Conservation (phyloP, 2,329 filamentous ascomycete genomes). For the Aspergillus persii region DNA sequence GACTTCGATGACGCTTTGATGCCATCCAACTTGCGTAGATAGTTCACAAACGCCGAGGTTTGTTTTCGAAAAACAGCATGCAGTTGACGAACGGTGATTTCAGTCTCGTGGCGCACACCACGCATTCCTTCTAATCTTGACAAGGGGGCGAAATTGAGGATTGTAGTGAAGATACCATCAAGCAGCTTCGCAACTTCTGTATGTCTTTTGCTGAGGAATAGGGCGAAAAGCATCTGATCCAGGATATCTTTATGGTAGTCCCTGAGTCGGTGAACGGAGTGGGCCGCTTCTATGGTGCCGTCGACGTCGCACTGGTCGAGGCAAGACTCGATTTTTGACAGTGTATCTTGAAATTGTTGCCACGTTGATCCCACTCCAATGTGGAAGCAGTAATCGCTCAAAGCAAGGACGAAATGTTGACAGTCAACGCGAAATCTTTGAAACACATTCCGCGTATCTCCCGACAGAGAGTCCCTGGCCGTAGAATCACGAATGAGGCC, state of each 20-base stretch:
- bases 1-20: constrained; percentile 53
- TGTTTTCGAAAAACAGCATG: constrained; percentile 70
- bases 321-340: constrained; percentile 61
- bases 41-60: constrained; percentile 67
- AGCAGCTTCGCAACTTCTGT: constrained; percentile 69
- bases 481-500: constrained; percentile 61
- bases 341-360: constrained; percentile 64
- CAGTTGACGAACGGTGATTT: constrained; percentile 48
- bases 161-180: constrained; percentile 70
- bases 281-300: constrained; percentile 48
- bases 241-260: constrained; percentile 70
- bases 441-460: constrained; percentile 41
- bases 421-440: constrained; percentile 71
- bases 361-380: constrained; percentile 72
- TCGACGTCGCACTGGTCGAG: constrained; percentile 50
- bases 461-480: constrained; percentile 30
- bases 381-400: constrained; percentile 78
- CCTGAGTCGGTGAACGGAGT: constrained; percentile 66
- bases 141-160: constrained; percentile 65
- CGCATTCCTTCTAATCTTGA: constrained; percentile 38
- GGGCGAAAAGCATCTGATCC: constrained; percentile 69
- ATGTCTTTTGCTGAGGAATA: constrained; percentile 74
- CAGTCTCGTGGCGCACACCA: constrained; percentile 38
- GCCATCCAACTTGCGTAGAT: constrained; percentile 68
- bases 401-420: constrained; percentile 71